Evolutionary conservation across 371 early-diverging fungal genomes (phyloP), one percentile per base, ranked within the genome.

Genomic region (Encephalitozoon hellem): DNA sequence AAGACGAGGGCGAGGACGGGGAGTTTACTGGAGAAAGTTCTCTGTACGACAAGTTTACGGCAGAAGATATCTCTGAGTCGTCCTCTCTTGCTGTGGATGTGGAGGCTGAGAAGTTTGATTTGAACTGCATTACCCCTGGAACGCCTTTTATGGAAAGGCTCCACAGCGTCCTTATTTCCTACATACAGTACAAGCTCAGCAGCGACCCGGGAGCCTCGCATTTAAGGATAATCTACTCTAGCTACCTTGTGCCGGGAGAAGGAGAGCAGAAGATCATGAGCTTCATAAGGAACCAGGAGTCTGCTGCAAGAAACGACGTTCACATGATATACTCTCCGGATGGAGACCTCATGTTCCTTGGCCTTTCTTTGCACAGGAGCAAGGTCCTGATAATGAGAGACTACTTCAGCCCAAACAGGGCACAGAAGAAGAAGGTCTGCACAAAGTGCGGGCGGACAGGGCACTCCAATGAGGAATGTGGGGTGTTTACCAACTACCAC

Each of bases 251-350:
- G 4, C 94, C 97, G 15, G 97, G 99, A 76, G 99, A 99, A 88
- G 99, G 99, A 77, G 98, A 97, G 85, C 98, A 97, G 84, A 99
- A 99, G 85, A 94, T 99, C 78, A 94, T 96, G 93, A 92, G 92
- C 84, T 96, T 89, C 78, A 92, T 99, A 77, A 89, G 99, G 34
- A 87, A 88, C 2, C 91, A 92, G 80, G 86, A 47, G 86, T 86
- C 55, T 87, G 90, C 4, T 89, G 89, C 43, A 89, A 93, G 78
- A 88, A 94, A 80, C 89, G 93, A 25, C 92, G 85, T 84, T 1
- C 97, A 96, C 81, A 91, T 93, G 21, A 89, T 99, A 69, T 96
- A 95, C 84, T 95, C 96, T 41, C 87, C 96, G 81, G 99, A 97
- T 87, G 97, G 97, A 23, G 99, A 99, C 88, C 86, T 97, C 66